Evolutionary conservation across 805 yeast genomes (phyloP).

Genomic region (Kregervanrija pseudodelftensis): DNA sequence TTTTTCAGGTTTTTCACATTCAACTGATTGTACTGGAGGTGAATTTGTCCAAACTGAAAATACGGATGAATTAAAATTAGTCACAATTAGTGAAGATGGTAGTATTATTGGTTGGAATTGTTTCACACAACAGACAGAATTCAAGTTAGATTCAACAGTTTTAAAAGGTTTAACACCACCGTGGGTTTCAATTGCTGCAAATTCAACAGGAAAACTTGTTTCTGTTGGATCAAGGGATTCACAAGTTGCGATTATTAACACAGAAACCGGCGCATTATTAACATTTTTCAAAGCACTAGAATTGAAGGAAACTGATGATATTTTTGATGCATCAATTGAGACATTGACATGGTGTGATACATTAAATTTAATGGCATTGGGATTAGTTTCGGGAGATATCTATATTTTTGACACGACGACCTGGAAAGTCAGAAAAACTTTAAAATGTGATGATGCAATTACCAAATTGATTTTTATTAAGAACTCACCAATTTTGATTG

Average conservation of each 20-base stretch:
- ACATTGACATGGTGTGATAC: slow-evolving; percentile 67
- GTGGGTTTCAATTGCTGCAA: slow-evolving; percentile 72
- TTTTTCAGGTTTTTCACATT: slow-evolving; percentile 77
- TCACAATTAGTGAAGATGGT: slow-evolving; percentile 82
- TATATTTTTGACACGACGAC: slow-evolving; percentile 73
- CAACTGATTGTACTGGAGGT: slow-evolving; percentile 74
- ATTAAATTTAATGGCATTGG: slow-evolving; percentile 68
- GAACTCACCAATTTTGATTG: slow-evolving; percentile 51
- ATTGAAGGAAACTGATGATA: slow-evolving; percentile 46
- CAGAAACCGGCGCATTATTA: slow-evolving; percentile 65
- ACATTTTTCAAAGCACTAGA: slow-evolving; percentile 61
- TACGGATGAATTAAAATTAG: slow-evolving; percentile 53
- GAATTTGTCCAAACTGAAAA: slow-evolving; percentile 57
- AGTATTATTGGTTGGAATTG: slow-evolving; percentile 86
- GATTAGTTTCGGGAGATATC: slow-evolving; percentile 85
- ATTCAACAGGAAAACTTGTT: slow-evolving; percentile 37
- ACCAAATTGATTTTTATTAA: slow-evolving; percentile 67
- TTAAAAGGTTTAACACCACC: slow-evolving; percentile 75
- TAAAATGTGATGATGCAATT: slow-evolving; percentile 71
- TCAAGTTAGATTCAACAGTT: slow-evolving; percentile 56
- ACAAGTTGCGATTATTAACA: slow-evolving; percentile 67
- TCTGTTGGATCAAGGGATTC: slow-evolving; percentile 92
- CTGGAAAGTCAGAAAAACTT: slow-evolving; percentile 76
- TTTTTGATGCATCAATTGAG: slow-evolving; percentile 64
- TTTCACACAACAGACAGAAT: slow-evolving; percentile 63